Evolutionary conservation across 2,329 filamentous ascomycete species (phyloP).

Genomic region (Xylariaceae sp.): DNA sequence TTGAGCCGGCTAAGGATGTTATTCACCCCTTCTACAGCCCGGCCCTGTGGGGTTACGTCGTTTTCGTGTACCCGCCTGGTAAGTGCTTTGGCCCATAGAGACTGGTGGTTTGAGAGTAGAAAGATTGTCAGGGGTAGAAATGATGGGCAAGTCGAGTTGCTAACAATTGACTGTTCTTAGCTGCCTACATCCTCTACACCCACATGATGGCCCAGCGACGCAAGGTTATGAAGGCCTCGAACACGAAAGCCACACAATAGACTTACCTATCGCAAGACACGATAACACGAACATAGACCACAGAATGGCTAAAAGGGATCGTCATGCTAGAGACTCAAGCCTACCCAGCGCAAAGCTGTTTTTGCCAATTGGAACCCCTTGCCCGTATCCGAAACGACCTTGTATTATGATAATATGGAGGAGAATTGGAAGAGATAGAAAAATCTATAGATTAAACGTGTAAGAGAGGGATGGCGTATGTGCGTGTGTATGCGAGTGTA

Average conservation of each 20-base stretch:
- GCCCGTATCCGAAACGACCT: constrained; percentile 8
- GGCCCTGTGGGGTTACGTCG: constrained; percentile 69
- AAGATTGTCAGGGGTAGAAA: neutral
- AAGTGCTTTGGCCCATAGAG: constrained; percentile 33
- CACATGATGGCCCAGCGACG: constrained; percentile 91
- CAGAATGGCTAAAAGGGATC: constrained; percentile 1
- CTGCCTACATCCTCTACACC: constrained; percentile 77
- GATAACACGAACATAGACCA: neutral
- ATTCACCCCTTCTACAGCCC: constrained; percentile 50
- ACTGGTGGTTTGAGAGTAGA: neutral
- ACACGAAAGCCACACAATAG: constrained; percentile 40
- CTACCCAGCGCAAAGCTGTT: neutral
- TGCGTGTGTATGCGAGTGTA: neutral
- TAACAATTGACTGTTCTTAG: constrained; percentile 36
- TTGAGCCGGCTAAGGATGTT: constrained; percentile 50
- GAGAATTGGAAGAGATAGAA: neutral
- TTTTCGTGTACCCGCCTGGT: constrained; percentile 78
- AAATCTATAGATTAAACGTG: constrained; percentile 11
- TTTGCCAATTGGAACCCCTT: constrained; percentile 1
- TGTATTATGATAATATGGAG: constrained; percentile 14
- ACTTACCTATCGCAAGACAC: neutral
- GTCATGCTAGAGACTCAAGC: constrained; percentile 3
- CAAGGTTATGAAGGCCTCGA: constrained; percentile 67
- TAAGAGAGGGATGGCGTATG: neutral
- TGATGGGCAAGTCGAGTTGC: neutral